Evolutionary conservation across 768 basidiomycete genomes (phyloP), one percentile per base, ranked within the genome.

Genomic region (Dioszegia aurantiaca): DNA sequence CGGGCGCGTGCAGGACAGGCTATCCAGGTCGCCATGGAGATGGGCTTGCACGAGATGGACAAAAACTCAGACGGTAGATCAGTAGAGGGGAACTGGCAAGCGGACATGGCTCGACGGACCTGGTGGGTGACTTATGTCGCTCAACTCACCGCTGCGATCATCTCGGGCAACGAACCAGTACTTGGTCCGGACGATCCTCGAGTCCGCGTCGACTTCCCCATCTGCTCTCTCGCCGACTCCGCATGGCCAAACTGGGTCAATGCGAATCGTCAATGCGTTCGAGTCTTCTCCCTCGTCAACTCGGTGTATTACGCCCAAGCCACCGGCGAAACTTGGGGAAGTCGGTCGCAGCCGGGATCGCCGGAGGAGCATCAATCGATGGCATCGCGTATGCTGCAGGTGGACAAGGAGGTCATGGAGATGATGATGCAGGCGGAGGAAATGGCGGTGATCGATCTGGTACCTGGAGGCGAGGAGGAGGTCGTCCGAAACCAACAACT

Each of bases 391-490:
- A 68, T 76, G 55, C 24, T 69, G 17, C 49, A 65, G 16, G 52
- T 73, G 16, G 75, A 76, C 45, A 57, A 56, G 33, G 33, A 68
- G 36, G 58, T 74, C 10, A 54, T 68, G 43, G 61, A 73, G 6
- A 26, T 74, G 51, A 60, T 76, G 55, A 72, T 68, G 48, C 41
- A 70, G 41, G 72, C 69, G 1, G 75, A 76, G 57, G 52, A 31
- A 40, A 65, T 48, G 33, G 43, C 65, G 12, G 59, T 76, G 24
- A 73, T 76, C 55, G 68, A 73, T 4, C 59, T 74, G 16, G 71
- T 73, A 1, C 71, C 75, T 2, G 75, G 75, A 42, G 72, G 68
- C 3, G 75, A 76, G 53, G 75, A 74, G 56, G 75, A 76, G 45
- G 75, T 76, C 11, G 72, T 67, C 11, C 56, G 73, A 16, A 76